Evolutionary conservation across 75 land plant species (phyloP).

Genomic region (Isoetes taiwanensis): DNA sequence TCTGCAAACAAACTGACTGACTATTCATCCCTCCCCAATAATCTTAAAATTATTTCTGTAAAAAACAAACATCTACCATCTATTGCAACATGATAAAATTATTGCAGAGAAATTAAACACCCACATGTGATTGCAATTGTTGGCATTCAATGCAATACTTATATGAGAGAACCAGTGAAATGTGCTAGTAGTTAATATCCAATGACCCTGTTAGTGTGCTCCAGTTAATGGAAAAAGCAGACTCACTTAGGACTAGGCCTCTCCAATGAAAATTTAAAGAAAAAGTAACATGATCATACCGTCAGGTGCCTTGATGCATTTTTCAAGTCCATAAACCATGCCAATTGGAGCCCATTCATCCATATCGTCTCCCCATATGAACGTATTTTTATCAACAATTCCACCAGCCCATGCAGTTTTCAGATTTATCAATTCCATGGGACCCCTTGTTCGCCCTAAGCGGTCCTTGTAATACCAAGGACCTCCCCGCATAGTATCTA

Average conservation of each 20-base stretch:
- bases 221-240: no score
- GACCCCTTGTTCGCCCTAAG: constrained; percentile 87
- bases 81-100: no score
- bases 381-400: constrained; percentile 74
- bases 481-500: constrained; percentile 71
- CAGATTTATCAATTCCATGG: constrained; percentile 56
- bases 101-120: no score
- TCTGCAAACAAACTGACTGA: neutral
- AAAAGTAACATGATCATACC: constrained; percentile 42
- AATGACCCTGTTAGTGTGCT: no score
- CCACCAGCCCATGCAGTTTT: constrained; percentile 90
- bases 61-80: no score
- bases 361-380: constrained; percentile 95
- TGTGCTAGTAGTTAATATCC: no score
- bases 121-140: no score
- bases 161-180: no score
- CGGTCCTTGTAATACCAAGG: constrained; percentile 91
- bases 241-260: no score
- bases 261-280: neutral
- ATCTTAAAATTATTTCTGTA: no score
- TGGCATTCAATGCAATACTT: no score
- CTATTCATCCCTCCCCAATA: no score
- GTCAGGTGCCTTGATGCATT: constrained; percentile 64
- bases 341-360: constrained; percentile 98
- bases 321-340: constrained; percentile 83